Percentiles rank a stretch among this genome's conserved stretches.
Conservation (phyloP, 1,284 basidiomycete species). For the Cryptococcus amylolentus region DNA sequence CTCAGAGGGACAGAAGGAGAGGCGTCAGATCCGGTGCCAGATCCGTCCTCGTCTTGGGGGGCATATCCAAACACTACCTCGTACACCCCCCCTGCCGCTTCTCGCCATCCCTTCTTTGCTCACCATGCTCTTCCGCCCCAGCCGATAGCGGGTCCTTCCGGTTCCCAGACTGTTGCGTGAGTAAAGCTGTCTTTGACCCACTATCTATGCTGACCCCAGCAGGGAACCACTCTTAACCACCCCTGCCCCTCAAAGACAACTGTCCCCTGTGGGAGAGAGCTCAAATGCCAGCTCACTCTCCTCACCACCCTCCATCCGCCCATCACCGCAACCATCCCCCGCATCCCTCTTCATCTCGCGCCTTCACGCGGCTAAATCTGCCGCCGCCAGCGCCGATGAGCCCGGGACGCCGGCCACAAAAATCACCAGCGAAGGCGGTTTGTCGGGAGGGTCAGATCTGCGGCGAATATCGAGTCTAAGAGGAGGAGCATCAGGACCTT, state of each 20-base stretch:
- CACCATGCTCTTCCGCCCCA: too few relatives aligned
- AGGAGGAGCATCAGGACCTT: constrained; percentile 18
- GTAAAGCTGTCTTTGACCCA: too few relatives aligned
- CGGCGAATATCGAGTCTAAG: constrained; percentile 14
- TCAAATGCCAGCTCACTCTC: constrained; percentile 21
- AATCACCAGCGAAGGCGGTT: neutral
- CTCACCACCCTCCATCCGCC: too few relatives aligned
- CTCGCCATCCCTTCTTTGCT: too few relatives aligned
- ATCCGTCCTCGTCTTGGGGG: too few relatives aligned
- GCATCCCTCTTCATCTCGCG: constrained; percentile 18
- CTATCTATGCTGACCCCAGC: too few relatives aligned
- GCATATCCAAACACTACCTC: too few relatives aligned
- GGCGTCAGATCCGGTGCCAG: too few relatives aligned
- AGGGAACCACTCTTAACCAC: too few relatives aligned
- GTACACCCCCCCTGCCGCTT: too few relatives aligned
- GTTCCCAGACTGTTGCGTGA: too few relatives aligned
- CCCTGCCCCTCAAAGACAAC: neutral
- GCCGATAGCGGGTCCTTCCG: too few relatives aligned
- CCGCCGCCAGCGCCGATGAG: neutral
- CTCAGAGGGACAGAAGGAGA: neutral
- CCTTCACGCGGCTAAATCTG: constrained; percentile 10
- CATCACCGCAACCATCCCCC: constrained; percentile 32
- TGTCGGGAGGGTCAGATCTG: constrained; percentile 7
- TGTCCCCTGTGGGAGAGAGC: constrained; percentile 22
- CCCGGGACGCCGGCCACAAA: neutral